phyloP scores from a whole-genome alignment of 2,329 filamentous ascomycete genomes.

The Fusarium sp. region DNA sequence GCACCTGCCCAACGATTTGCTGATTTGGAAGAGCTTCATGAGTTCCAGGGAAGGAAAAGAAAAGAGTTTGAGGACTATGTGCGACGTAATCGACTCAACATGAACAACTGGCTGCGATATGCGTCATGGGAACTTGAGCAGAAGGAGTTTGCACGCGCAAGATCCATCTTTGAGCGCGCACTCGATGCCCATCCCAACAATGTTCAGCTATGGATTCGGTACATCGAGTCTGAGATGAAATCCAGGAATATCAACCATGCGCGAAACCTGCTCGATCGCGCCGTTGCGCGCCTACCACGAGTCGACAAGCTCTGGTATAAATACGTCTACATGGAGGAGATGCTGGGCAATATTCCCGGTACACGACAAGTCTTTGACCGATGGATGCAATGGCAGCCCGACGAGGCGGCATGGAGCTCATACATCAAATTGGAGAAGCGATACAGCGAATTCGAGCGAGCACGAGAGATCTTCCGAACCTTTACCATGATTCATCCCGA shows the following conservation, averaged over 20 bases:
- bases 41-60: constrained; percentile 94
- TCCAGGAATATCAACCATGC: constrained; percentile 94
- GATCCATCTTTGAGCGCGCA: constrained; percentile 94
- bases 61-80: constrained; percentile 99
- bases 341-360: constrained; percentile 91
- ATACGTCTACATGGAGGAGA: constrained; percentile 99
- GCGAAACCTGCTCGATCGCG: constrained; percentile 91
- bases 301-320: constrained; percentile 99
- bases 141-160: constrained; percentile 92
- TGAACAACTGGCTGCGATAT: constrained; percentile 99
- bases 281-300: constrained; percentile 90
- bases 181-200: constrained; percentile 92
- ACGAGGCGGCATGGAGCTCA: constrained; percentile 93
- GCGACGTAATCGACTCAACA: constrained; percentile 90
- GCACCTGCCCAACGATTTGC: constrained; percentile 95
- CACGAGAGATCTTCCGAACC: constrained; percentile 88
- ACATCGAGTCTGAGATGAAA: constrained; percentile 98
- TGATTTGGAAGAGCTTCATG: constrained; percentile 97
- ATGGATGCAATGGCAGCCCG: constrained; percentile 98
- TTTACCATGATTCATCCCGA: constrained; percentile 96
- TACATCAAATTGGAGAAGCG: constrained; percentile 98
- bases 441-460: constrained; percentile 91
- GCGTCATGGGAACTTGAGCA: constrained; percentile 98
- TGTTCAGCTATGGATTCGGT: constrained; percentile 89
- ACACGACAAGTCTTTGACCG: constrained; percentile 95